Evolutionary conservation across 768 basidiomycete genomes (phyloP), one percentile per base, ranked within the genome.

Genomic region (Agaricus blazei): DNA sequence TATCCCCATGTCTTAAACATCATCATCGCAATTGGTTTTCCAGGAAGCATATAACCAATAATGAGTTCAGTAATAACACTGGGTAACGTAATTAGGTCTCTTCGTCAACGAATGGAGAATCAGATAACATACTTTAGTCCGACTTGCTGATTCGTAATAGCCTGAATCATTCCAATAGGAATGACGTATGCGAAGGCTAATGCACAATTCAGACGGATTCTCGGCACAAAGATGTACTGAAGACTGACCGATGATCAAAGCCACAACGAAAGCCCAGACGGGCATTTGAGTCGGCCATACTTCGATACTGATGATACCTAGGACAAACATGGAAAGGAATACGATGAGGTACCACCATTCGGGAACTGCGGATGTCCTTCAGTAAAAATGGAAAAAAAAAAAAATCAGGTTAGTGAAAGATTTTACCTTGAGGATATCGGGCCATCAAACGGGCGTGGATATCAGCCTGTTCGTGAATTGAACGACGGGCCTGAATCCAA

Each of bases 391-490:
- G 34, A 3, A 15, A 6, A 42, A 3, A 15, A 6, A 42, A 38
- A 2, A 4, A 5, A 9, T 48, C 36, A 31, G 19, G 9, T 19
- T 19, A 24, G 29, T 26, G 14, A 36, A 15, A 36, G 34, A 23
- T 9, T 9, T 43, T 48, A 64, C 64, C 64, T 65, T 85, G 86
- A 2, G 72, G 75, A 65, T 93, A 93, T 53, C 70, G 68, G 5
- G 77, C 75, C 90, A 93, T 93, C 43, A 92, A 73, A 3, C 88
- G 78, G 4, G 87, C 87, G 62, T 93, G 90, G 54, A 92, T 81
- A 69, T 93, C 90, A 2, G 87, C 84, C 61, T 91, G 87, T 61
- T 90, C 90, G 41, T 76, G 69, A 64, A 90, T 73, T 7, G 88
- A 78, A 54, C 85, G 81, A 48, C 82, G 81, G 34, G 82, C 71